Base-by-base conservation (phyloP, 495 filamentous ascomycete species). In the Penicillium arizonense region DNA sequence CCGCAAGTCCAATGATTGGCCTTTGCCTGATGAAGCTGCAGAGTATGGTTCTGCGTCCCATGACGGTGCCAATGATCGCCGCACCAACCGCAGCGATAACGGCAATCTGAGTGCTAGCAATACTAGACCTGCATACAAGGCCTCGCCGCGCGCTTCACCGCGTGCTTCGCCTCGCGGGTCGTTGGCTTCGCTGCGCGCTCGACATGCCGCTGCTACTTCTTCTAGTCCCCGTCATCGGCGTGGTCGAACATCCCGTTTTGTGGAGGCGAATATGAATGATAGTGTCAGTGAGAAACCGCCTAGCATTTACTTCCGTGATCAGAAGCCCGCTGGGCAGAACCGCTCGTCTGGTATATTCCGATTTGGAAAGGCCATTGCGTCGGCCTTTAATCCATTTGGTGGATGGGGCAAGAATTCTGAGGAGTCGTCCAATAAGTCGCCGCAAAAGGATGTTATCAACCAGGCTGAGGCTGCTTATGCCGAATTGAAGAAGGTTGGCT, bases 221-320 rank as follows among this genome's bases (percentile, higher is more conserved):
- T 55, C 61, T 3, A 64, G 59, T 39, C 55, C 53, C 13, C 59
- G 53, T 26, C 44, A 47, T 28, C 44, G 51, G 16, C 54, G 65
- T 3, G 66, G 58, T 38, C 81, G 84, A 9, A 75, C 76, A 12
- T 87, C 84, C 8, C 75, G 81, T 26, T 91, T 91, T 59, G 67
- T 85, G 4, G 88, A 91, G 59, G 88, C 84, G 3, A 87, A 79
- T 49, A 90, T 91, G 87, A 87, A 83, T 62, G 87, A 91, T 64
- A 82, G 85, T 51, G 76, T 79, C 14, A 89, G 86, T 55, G 77
- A 86, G 51, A 81, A 74, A 57, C 88, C 88, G 34, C 88, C 88
- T 8, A 68, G 73, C 28, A 76, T 82, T 37, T 90, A 83, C 60
- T 65, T 85, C 30, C 81, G 39, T 20, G 47, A 50, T 3, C 36